Evolutionary conservation across 2,329 filamentous ascomycete species (phyloP).

Genomic region (Ilyonectria mors-panacis): DNA sequence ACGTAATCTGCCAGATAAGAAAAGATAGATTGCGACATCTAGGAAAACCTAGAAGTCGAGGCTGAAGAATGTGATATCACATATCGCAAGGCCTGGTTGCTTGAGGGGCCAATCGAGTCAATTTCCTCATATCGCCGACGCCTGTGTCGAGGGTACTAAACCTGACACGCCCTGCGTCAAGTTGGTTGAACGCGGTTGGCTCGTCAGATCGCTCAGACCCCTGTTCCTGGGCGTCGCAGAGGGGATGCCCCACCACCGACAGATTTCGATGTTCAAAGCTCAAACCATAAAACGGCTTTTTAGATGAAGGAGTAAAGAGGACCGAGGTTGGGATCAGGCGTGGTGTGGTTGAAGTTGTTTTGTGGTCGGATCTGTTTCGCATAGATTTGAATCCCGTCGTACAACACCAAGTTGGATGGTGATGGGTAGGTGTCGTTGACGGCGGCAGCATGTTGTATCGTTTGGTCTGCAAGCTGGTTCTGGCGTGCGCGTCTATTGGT

Average conservation of each 20-base stretch:
- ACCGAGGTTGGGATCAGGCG: background rate
- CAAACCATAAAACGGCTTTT: conserved; percentile 16
- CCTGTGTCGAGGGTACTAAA: conserved; percentile 5
- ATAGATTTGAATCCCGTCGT: background rate
- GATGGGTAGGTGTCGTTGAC: background rate
- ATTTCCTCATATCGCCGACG: background rate
- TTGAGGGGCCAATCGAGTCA: background rate
- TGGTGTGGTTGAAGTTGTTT: conserved; percentile 12
- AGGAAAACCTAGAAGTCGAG: background rate
- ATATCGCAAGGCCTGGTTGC: background rate
- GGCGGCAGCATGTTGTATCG: background rate
- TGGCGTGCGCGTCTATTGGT: background rate
- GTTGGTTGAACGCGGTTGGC: conserved; percentile 17
- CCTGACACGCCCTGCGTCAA: conserved; percentile 17
- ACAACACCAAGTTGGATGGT: background rate
- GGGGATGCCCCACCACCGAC: conserved; percentile 21
- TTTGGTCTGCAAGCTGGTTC: background rate
- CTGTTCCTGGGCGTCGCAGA: conserved; percentile 21
- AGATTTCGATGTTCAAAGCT: conserved; percentile 8
- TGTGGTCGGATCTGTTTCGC: conserved; percentile 4
- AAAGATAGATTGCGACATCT: background rate
- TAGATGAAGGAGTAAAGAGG: conserved; percentile 9
- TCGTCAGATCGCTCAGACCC: conserved; percentile 7
- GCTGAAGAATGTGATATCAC: background rate
- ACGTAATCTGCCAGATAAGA: background rate